Conservation (phyloP, 768 basidiomycete genomes). For the Kwoniella botswanensis region DNA sequence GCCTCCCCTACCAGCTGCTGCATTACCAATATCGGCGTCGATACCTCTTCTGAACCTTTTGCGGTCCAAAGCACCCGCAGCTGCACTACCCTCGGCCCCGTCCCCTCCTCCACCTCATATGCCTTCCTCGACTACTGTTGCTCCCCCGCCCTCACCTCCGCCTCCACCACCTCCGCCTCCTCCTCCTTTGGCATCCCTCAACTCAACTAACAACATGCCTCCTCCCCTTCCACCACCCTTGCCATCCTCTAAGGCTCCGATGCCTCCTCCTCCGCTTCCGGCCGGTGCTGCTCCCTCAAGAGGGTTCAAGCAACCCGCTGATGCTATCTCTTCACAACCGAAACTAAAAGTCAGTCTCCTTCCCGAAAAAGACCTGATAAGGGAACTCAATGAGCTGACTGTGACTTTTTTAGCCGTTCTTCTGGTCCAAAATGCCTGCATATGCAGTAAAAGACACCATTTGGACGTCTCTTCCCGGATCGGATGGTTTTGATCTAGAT, state of each 20-base stretch:
- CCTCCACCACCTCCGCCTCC: constrained; percentile 30
- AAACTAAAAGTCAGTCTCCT: constrained; percentile 41
- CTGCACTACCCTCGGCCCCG: constrained; percentile 11
- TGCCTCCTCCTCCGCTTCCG: constrained; percentile 49
- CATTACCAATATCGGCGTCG: constrained; percentile 45
- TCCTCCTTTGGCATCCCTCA: background rate
- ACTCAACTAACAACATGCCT: background rate
- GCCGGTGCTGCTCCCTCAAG: constrained; percentile 27
- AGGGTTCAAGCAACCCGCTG: constrained; percentile 15
- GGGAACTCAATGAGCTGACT: background rate
- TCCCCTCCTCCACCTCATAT: constrained; percentile 27
- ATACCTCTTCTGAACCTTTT: constrained; percentile 1
- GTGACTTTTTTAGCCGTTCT: constrained; percentile 68
- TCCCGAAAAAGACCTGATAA: background rate
- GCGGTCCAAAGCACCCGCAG: background rate
- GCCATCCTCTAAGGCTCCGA: background rate
- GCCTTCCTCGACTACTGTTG: constrained; percentile 21
- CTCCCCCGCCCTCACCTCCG: constrained; percentile 27
- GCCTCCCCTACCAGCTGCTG: constrained; percentile 35
- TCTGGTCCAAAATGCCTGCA: constrained; percentile 80
- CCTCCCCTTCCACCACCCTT: constrained; percentile 28
- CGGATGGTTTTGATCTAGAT: constrained; percentile 61
- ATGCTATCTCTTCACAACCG: constrained; percentile 46
- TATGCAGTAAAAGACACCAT: constrained; percentile 64
- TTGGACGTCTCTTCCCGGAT: constrained; percentile 67